Conservation (phyloP, 345 rosid species). For the Turritis glabra region DNA sequence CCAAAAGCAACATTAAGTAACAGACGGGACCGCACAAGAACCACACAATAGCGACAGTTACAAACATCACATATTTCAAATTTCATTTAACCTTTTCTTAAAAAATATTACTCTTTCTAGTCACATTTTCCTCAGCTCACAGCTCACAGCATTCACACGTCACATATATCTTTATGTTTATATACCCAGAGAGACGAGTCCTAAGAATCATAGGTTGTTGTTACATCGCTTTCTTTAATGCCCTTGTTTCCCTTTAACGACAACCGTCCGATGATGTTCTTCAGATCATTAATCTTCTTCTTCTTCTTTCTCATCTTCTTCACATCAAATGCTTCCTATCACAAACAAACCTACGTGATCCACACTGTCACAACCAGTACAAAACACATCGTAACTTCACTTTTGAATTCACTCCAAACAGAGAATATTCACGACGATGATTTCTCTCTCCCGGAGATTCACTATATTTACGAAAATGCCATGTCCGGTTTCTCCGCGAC, state of each 20-base stretch:
- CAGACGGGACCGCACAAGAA: constrained; percentile 19
- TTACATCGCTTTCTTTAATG: constrained; percentile 22
- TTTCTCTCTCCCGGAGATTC: constrained; percentile 43
- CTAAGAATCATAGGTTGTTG: constrained; percentile 13
- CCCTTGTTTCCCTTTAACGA: constrained; percentile 17
- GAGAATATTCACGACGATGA: constrained; percentile 32
- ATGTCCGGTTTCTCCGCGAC: constrained; percentile 68
- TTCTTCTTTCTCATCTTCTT: constrained; percentile 21
- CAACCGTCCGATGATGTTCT: constrained; percentile 36
- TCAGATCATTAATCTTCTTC: constrained; percentile 26
- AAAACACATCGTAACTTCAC: constrained; percentile 36
- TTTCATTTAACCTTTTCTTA: neutral
- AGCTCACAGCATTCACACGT: constrained; percentile 38
- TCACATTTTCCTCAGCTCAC: constrained; percentile 43
- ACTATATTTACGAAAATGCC: constrained; percentile 57
- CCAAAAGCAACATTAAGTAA: constrained; percentile 26
- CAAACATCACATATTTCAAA: constrained; percentile 26
- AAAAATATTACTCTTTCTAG: neutral
- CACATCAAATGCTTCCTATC: constrained; percentile 39
- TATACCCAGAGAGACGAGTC: constrained; percentile 7
- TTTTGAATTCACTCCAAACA: constrained; percentile 33
- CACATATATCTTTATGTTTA: constrained; percentile 22
- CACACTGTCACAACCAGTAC: constrained; percentile 57
- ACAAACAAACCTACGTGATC: constrained; percentile 56
- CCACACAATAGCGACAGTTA: constrained; percentile 37